Percentiles rank a stretch among this genome's conserved stretches.
Evolutionary conservation across 1,139 yeast species (phyloP).

Genomic region (Diutina pseudorugosa): DNA sequence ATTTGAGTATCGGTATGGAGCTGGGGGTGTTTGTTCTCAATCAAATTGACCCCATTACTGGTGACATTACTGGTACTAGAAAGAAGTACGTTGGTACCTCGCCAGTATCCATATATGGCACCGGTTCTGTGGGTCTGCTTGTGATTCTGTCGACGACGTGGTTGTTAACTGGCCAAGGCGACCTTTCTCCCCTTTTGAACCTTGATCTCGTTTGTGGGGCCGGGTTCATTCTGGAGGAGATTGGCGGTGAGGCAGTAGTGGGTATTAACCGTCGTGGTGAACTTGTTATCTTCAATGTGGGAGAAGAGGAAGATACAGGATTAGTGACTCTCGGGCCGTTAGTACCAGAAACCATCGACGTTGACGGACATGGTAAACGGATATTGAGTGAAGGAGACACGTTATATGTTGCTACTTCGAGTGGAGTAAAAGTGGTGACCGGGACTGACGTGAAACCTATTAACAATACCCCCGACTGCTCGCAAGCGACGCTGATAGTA

Average conservation of each 20-base stretch:
- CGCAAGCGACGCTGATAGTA: not conserved
- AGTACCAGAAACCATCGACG: not conserved
- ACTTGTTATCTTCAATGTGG: conserved; percentile 50
- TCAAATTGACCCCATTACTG: conserved; percentile 43
- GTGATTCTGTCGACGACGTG: conserved; percentile 11
- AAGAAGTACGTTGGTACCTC: conserved; percentile 65
- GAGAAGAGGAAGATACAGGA: conserved; percentile 15
- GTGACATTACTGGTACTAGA: conserved; percentile 54
- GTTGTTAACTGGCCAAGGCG: conserved; percentile 6
- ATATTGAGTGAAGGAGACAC: not conserved
- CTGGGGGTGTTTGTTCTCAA: conserved; percentile 74
- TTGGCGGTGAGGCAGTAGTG: conserved; percentile 47
- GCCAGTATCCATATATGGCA: conserved; percentile 36
- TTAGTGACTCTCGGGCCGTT: not conserved
- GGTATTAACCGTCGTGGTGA: conserved; percentile 39
- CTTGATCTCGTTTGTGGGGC: conserved; percentile 23
- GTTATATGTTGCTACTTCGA: not conserved
- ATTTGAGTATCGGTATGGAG: conserved; percentile 65
- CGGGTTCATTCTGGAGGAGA: conserved; percentile 54
- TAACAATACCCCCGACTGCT: not conserved
- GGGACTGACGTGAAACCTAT: not conserved
- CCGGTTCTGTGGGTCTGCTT: conserved; percentile 21
- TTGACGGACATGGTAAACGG: not conserved
- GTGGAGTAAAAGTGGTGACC: not conserved
- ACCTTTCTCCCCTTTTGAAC: conserved; percentile 29